Evolutionary conservation across 108 stramenopile species (phyloP).

Genomic region (Fistulifera pelliculosa): DNA sequence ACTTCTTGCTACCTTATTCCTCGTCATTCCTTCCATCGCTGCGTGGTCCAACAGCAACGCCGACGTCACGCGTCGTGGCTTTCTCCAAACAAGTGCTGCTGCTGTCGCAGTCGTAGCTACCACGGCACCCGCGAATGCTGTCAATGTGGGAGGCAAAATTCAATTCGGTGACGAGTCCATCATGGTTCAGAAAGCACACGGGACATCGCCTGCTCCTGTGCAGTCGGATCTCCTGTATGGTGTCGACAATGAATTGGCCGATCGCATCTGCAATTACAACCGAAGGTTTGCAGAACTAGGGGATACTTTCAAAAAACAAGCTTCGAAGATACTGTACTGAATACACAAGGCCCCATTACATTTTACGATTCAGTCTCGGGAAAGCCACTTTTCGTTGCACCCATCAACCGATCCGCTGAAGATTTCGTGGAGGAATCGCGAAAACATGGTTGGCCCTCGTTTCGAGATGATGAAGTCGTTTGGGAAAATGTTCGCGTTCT

Average conservation of each 20-base stretch:
- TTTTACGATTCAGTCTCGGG: conserved; percentile 88
- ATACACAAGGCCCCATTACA: conserved; percentile 30
- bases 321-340: conserved; percentile 26
- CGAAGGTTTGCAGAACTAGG: conserved; percentile 77
- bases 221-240: conserved; percentile 55
- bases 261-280: conserved; percentile 76
- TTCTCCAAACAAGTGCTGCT: conserved; percentile 1
- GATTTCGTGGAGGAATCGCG: conserved; percentile 59
- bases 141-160: not conserved
- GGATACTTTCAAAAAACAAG: conserved; percentile 68
- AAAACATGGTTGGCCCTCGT: conserved; percentile 77
- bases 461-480: conserved; percentile 73
- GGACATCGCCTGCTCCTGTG: conserved; percentile 49
- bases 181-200: conserved; percentile 63
- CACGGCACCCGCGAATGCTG: not conserved
- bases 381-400: conserved; percentile 76
- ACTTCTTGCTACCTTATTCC: too few species aligned
- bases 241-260: conserved; percentile 43
- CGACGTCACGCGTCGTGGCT: not conserved
- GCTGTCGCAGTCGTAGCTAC: not conserved
- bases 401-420: conserved; percentile 53
- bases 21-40: not conserved
- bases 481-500: conserved; percentile 87
- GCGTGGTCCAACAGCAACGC: not conserved
- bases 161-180: conserved; percentile 38